Base-by-base conservation (phyloP, 148 eudicot genomes). In the Fagopyrum homotropicum region DNA sequence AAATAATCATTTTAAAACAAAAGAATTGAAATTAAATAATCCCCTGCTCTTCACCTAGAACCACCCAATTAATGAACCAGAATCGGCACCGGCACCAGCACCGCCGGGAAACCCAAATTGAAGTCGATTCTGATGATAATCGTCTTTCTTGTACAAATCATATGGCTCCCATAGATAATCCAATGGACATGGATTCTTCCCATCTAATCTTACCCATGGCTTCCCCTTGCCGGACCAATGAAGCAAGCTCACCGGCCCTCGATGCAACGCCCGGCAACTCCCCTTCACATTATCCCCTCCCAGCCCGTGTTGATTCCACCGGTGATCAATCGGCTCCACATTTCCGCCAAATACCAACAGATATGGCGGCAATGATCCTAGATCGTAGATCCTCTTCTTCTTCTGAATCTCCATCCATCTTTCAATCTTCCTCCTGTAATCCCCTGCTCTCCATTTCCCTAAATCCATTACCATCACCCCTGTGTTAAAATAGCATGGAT, bases 141-240 rank as follows among this genome's bases (percentile, higher is more conserved):
- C 61, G 40, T 26, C 61, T 57, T 19, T 57, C 29, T 26, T 4
- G 16, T 83, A 81, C 15, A 83, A 79, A 75, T 81, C 82, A 6
- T 81, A 84, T 2, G 84, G 86, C 19, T 80, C 80, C 86, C 86
- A 84, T 3, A 83, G 78, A 57, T 81, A 49, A 74, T 83, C 83
- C 4, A 83, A 81, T 6, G 73, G 71, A 74, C 86, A 83, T 0
- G 86, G 83, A 40, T 74, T 72, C 11, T 82, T 51, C 0, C 81
- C 73, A 17, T 83, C 85, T 46, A 83, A 19, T 66, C 85, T 74
- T 49, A 83, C 40, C 85, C 85, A 83, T 11, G 85, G 85, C 72
- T 83, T 83, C 57, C 85, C 85, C 46, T 80, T 83, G 1, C 85
- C 85, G 22, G 81, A 80, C 85, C 85, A 83, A 68, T 83, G 85